A percentile compares a stretch with the other conserved stretches of the same genome.
Evolutionary conservation across 768 basidiomycete species (phyloP).

Genomic region (Myochromella boudieri): DNA sequence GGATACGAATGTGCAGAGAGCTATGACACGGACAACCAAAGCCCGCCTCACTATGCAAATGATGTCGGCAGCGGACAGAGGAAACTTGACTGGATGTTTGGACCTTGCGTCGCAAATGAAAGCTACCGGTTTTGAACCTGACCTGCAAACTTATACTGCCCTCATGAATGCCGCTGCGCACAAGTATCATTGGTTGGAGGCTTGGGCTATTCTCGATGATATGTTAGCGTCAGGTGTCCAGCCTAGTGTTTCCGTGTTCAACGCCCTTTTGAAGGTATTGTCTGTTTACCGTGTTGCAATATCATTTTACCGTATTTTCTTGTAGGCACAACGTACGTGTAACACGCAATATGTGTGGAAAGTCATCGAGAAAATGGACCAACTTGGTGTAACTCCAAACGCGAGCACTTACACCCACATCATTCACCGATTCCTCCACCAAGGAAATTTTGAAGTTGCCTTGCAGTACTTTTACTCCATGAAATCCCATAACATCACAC

Average conservation of each 20-base stretch:
- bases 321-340: slow-evolving; percentile 46
- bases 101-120: slow-evolving; percentile 60
- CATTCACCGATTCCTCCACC: slow-evolving; percentile 43
- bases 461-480: slow-evolving; percentile 63
- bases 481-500: slow-evolving; percentile 48
- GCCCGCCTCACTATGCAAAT: slow-evolving; percentile 35
- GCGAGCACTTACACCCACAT: slow-evolving; percentile 52
- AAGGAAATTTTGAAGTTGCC: slow-evolving; percentile 63
- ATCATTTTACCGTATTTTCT: slow-evolving; percentile 3
- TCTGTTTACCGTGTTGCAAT: slow-evolving; percentile 5
- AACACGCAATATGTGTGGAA: slow-evolving; percentile 42
- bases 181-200: slow-evolving; percentile 45
- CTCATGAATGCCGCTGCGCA: slow-evolving; percentile 51
- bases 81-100: slow-evolving; percentile 40
- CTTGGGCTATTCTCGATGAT: slow-evolving; percentile 69
- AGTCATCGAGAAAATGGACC: slow-evolving; percentile 56
- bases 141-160: slow-evolving; percentile 53
- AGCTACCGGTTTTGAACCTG: slow-evolving; percentile 46
- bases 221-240: slow-evolving; percentile 53
- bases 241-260: slow-evolving; percentile 53
- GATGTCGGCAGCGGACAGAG: slow-evolving; percentile 33
- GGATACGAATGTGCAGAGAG: slow-evolving; percentile 15
- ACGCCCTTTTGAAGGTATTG: slow-evolving; percentile 58
- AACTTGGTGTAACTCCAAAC: slow-evolving; percentile 47
- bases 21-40: slow-evolving; percentile 16